Evolutionary conservation across 2,329 filamentous ascomycete genomes (phyloP).

Genomic region (Bipolaris zeicola): DNA sequence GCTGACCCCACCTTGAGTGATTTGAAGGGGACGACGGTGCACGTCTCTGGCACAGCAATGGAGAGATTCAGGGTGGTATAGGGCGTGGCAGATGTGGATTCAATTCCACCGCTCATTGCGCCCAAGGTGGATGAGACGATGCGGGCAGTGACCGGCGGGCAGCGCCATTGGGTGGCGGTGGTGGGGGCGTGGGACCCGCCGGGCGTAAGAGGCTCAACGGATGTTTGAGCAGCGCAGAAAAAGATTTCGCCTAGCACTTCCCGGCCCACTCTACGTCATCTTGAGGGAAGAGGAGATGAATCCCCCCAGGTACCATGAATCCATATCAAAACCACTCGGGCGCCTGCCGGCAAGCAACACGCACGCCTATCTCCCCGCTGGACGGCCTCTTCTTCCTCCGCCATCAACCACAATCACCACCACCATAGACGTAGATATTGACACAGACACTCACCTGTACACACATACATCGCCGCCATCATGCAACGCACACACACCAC

Average conservation of each 20-base stretch:
- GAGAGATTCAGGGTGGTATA: constrained; percentile 8
- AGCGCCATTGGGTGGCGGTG: constrained; percentile 27
- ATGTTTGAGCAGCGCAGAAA: constrained; percentile 22
- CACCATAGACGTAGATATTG: no score
- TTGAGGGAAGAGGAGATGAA: constrained; percentile 9
- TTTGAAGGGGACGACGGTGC: neutral
- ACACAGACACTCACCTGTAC: no score
- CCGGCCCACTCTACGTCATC: constrained; percentile 37
- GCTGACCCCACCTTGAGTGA: no score
- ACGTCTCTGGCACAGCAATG: neutral
- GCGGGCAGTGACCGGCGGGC: constrained; percentile 24
- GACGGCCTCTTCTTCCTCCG: constrained; percentile 5
- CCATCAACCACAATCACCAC: neutral
- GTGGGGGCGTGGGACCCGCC: constrained; percentile 28
- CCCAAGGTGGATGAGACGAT: constrained; percentile 15
- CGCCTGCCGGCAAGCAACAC: neutral
- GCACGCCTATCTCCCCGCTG: constrained; percentile 9
- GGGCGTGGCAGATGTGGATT: constrained; percentile 20
- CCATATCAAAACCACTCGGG: constrained; percentile 1
- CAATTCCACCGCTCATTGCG: constrained; percentile 26
- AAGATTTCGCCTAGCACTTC: constrained; percentile 37
- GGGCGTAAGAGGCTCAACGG: constrained; percentile 32
- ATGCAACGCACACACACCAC: constrained; percentile 11
- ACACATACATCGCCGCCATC: neutral
- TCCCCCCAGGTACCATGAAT: no score